Percentiles rank a stretch among this genome's conserved stretches.
Evolutionary conservation across 2,329 filamentous ascomycete genomes (phyloP).

Genomic region (Pyricularia pennisetigena): DNA sequence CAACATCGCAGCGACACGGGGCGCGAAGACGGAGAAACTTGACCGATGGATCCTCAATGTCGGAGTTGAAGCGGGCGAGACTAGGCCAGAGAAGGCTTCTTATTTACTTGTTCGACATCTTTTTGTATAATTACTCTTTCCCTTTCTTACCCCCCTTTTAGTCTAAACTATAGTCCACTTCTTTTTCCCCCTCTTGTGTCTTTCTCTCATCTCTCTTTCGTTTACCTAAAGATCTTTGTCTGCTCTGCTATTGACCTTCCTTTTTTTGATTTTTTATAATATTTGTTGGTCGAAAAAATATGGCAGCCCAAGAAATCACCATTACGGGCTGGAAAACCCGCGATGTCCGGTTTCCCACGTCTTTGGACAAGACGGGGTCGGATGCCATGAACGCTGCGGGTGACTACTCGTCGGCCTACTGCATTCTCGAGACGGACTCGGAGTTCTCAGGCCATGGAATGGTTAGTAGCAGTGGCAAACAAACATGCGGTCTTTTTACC

Average conservation of each 20-base stretch:
- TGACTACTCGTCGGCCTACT: slow-evolving; percentile 92
- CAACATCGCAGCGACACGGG: background rate
- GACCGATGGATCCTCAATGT: background rate
- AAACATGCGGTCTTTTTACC: background rate
- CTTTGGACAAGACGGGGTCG: slow-evolving; percentile 88
- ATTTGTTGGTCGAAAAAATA: background rate
- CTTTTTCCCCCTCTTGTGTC: background rate
- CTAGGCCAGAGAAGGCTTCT: background rate
- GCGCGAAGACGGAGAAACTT: background rate
- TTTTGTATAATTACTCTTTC: background rate
- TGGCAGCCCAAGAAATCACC: slow-evolving; percentile 42
- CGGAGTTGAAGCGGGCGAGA: background rate
- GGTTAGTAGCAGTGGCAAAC: slow-evolving; percentile 37
- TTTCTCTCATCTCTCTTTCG: background rate
- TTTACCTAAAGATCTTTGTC: background rate
- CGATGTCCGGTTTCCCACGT: slow-evolving; percentile 79
- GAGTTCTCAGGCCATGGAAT: slow-evolving; percentile 66
- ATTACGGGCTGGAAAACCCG: slow-evolving; percentile 64
- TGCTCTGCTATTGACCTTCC: background rate
- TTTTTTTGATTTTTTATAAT: background rate
- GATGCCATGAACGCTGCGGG: slow-evolving; percentile 95
- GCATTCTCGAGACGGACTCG: slow-evolving; percentile 76
- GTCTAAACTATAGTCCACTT: background rate
- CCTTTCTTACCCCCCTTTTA: background rate
- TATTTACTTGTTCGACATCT: background rate